Percentiles rank a stretch among this genome's conserved stretches.
These are phyloP conservation scores for Trichoderma virens DNA, from an alignment of 495 filamentous ascomycete genomes.

Conservation along the genomic window DNA sequence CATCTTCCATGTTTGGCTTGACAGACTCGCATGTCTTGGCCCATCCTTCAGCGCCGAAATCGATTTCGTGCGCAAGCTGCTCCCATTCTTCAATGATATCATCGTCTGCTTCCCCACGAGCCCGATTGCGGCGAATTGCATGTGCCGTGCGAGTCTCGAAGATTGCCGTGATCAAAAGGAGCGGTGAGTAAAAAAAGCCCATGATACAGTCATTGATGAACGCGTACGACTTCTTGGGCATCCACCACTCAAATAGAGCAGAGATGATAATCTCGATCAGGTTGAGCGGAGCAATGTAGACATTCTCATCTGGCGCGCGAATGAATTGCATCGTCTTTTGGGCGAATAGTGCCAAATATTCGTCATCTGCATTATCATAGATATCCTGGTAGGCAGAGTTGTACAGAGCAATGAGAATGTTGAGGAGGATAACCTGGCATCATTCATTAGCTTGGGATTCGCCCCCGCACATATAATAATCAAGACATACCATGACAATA, in stretches of 20 bases:
- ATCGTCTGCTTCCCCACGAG: conserved; percentile 81
- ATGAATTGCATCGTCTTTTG: conserved; percentile 95
- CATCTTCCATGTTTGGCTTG: conserved; percentile 69
- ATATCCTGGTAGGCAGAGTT: conserved; percentile 96
- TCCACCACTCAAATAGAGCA: conserved; percentile 90
- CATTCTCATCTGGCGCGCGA: conserved; percentile 93
- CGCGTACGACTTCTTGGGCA: conserved; percentile 58
- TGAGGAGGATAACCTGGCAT: conserved; percentile 59
- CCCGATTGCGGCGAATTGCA: conserved; percentile 62
- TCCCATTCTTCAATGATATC: conserved; percentile 91
- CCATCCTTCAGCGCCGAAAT: conserved; percentile 79
- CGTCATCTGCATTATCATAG: conserved; percentile 86
- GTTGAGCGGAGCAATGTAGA: conserved; percentile 94
- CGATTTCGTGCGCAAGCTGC: conserved; percentile 59
- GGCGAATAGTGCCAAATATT: conserved; percentile 84
- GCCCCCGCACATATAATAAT: conserved; percentile 12
- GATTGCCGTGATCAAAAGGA: conserved; percentile 70
- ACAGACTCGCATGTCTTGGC: conserved; percentile 61
- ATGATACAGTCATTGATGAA: conserved; percentile 81
- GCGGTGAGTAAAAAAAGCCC: conserved; percentile 75
- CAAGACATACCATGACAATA: conserved; percentile 69
- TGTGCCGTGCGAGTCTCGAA: conserved; percentile 65
- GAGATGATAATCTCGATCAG: conserved; percentile 79
- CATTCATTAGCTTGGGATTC: not conserved
- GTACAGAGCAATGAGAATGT: conserved; percentile 93